Conservation (phyloP, 2,329 filamentous ascomycete species). For the Apiospora pterosperma region DNA sequence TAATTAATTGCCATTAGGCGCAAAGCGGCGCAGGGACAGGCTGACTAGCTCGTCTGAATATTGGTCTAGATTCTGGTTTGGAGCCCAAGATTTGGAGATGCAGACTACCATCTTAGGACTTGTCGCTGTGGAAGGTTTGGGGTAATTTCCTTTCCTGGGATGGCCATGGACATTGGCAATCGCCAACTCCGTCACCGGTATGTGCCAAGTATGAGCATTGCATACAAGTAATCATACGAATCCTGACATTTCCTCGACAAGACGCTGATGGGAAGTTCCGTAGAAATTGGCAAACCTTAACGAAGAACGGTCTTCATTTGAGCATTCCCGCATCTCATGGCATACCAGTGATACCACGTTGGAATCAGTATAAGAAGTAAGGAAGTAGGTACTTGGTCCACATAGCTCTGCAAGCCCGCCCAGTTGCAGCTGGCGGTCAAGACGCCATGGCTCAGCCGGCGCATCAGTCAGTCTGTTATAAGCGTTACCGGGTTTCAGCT, state of each 20-base stretch:
- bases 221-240: no score
- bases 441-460: not conserved
- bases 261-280: not conserved
- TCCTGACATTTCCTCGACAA: not conserved
- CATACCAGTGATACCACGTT: no score
- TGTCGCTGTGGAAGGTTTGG: not conserved
- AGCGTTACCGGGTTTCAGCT: not conserved
- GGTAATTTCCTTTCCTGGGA: not conserved
- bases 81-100: not conserved
- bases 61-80: not conserved
- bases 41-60: not conserved
- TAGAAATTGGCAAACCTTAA: not conserved
- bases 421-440: not conserved
- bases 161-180: not conserved
- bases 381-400: no score
- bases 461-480: not conserved
- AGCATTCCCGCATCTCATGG: no score
- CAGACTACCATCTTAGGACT: not conserved
- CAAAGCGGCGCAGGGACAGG: not conserved
- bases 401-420: no score
- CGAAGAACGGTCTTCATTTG: not conserved
- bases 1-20: not conserved
- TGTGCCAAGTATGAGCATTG: not conserved
- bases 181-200: not conserved
- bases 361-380: no score